These are phyloP conservation scores for Epicoccum nigrum DNA, from an alignment of 2,329 filamentous ascomycete species.

Conservation along the genomic window DNA sequence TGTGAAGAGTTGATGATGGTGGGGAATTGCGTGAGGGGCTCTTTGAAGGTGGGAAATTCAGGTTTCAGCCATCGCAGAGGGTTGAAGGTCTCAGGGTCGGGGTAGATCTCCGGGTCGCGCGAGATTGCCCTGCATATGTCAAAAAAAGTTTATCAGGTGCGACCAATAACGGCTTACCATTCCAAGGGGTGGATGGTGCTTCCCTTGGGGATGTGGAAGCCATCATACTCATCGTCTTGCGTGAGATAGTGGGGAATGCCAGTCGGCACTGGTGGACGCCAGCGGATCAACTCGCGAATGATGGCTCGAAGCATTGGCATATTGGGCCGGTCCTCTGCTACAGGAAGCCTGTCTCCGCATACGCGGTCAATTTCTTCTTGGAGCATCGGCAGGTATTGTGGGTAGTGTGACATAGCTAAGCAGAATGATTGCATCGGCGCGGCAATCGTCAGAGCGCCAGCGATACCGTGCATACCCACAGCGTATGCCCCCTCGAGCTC, in stretches of 20 bases:
- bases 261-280: conserved; percentile 53
- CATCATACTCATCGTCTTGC: conserved; percentile 63
- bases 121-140: conserved; percentile 55
- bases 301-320: conserved; percentile 49
- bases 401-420: conserved; percentile 54
- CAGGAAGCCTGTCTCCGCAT: conserved; percentile 47
- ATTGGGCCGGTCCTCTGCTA: conserved; percentile 46
- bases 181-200: conserved; percentile 53
- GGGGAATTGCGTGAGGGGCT: conserved; percentile 58
- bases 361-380: conserved; percentile 51
- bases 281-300: conserved; percentile 50
- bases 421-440: conserved; percentile 56
- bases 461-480: conserved; percentile 57
- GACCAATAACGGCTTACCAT: conserved; percentile 41
- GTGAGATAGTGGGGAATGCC: conserved; percentile 61
- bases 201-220: conserved; percentile 64
- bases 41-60: conserved; percentile 59
- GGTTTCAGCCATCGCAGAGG: conserved; percentile 66
- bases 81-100: conserved; percentile 71
- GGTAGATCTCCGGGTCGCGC: conserved; percentile 59
- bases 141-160: conserved; percentile 9
- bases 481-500: conserved; percentile 54
- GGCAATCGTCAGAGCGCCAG: conserved; percentile 54
- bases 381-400: conserved; percentile 50
- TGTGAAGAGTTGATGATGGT: conserved; percentile 61